These are phyloP conservation scores for barley (Hordeum vulgare) DNA, from an alignment of 176 grass and related monocot genomes.

Conservation along the genomic window DNA sequence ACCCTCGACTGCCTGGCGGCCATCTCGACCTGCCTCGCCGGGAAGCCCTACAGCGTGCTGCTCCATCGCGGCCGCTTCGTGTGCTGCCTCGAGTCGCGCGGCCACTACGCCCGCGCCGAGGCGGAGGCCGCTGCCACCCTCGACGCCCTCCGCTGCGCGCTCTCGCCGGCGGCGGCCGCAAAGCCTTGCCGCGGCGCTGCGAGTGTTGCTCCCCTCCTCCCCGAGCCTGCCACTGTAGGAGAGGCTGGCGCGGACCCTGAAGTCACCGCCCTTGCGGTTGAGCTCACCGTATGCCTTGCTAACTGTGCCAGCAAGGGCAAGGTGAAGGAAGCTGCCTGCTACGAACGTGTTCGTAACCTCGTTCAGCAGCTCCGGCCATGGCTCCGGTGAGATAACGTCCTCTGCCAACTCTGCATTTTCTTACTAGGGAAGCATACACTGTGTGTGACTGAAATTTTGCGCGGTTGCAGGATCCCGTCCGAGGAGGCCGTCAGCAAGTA, in stretches of 20 bases:
- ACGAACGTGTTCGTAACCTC: conserved; percentile 42
- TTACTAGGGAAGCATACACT: not conserved
- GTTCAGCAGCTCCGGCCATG: conserved; percentile 58
- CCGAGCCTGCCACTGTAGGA: conserved; percentile 24
- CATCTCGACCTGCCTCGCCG: conserved; percentile 60
- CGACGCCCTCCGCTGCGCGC: conserved; percentile 34
- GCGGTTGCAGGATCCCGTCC: conserved; percentile 44
- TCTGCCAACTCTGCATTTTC: not conserved
- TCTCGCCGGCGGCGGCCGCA: conserved; percentile 20
- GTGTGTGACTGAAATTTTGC: not conserved
- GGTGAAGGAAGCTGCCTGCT: conserved; percentile 35
- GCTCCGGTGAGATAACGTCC: conserved; percentile 38
- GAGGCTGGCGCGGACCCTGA: conserved; percentile 53
- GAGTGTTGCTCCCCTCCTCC: conserved; percentile 17
- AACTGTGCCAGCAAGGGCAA: conserved; percentile 57
- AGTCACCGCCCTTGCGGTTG: conserved; percentile 41
- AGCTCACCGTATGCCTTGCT: conserved; percentile 48
- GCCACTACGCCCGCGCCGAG: conserved; percentile 44
- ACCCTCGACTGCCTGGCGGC: conserved; percentile 54
- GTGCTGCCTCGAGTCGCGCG: conserved; percentile 46
- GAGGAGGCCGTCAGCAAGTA: conserved; percentile 40
- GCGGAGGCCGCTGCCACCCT: conserved; percentile 46
- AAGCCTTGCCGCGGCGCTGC: conserved; percentile 35
- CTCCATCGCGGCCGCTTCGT: conserved; percentile 53
- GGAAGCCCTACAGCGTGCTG: conserved; percentile 68